Evolutionary conservation across 2,329 filamentous ascomycete species (phyloP).

Genomic region (Aquanectria penicillioides): DNA sequence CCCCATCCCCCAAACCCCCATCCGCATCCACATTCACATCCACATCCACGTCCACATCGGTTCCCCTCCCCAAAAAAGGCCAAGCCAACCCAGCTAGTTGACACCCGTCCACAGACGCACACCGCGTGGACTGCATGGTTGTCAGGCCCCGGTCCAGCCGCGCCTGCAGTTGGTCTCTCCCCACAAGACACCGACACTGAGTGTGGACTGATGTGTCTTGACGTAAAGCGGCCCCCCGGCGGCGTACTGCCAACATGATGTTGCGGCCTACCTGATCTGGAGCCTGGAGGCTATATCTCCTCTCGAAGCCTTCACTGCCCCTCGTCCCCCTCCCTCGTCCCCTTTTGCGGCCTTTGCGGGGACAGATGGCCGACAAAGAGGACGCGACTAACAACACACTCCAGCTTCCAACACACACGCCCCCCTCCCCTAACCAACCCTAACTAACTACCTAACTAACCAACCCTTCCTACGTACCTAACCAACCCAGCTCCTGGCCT

Average conservation of each 20-base stretch:
- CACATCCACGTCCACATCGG: conserved; percentile 25
- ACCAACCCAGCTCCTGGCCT: conserved; percentile 37
- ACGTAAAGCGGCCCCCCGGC: conserved; percentile 38
- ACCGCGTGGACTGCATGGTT: conserved; percentile 28
- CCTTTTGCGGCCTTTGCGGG: conserved; percentile 39
- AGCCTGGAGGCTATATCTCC: conserved; percentile 38
- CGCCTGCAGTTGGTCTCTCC: conserved; percentile 35
- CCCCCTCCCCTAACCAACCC: conserved; percentile 38
- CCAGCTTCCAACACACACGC: conserved; percentile 35
- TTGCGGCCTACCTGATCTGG: conserved; percentile 41
- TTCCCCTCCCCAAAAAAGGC: conserved; percentile 19
- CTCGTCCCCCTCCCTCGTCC: conserved; percentile 27
- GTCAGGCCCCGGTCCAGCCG: conserved; percentile 28
- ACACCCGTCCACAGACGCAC: conserved; percentile 29
- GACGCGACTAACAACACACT: conserved; percentile 38
- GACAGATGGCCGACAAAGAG: conserved; percentile 34
- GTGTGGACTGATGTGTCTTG: conserved; percentile 43
- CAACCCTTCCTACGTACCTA: conserved; percentile 36
- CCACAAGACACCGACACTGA: conserved; percentile 21
- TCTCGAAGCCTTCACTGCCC: conserved; percentile 32
- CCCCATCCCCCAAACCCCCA: conserved; percentile 35
- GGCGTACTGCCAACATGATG: conserved; percentile 35
- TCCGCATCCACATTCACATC: conserved; percentile 10
- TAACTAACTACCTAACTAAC: conserved; percentile 34
- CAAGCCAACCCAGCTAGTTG: conserved; percentile 29